phyloP scores from a whole-genome alignment of 805 yeast genomes.

The Ogataea degrootiae region DNA sequence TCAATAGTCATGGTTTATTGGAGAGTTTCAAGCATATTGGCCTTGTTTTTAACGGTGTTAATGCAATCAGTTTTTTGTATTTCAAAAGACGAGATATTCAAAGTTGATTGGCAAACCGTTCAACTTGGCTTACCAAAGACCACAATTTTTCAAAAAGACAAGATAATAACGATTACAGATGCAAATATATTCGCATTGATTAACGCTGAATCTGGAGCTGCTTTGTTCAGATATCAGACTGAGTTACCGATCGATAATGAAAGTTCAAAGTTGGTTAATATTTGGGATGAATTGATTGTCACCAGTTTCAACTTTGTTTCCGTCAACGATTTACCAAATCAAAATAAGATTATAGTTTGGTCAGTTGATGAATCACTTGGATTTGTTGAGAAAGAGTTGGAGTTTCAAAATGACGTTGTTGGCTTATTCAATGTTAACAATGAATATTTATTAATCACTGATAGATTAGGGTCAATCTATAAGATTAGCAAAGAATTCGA shows the following conservation, averaged over 20 bases:
- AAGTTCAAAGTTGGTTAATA: constrained; percentile 9
- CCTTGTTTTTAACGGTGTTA: constrained; percentile 3
- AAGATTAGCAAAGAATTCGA: constrained; percentile 4
- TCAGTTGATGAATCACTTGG: constrained; percentile 5
- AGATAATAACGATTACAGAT: constrained; percentile 24
- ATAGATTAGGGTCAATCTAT: constrained; percentile 5
- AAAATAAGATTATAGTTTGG: constrained; percentile 18
- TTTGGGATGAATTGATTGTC: constrained; percentile 9
- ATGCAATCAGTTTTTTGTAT: constrained; percentile 9
- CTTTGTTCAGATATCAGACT: constrained; percentile 29
- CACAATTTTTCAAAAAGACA: constrained; percentile 12
- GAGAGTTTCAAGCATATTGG: neutral
- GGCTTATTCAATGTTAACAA: constrained; percentile 7
- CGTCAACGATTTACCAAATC: neutral
- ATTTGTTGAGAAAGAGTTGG: constrained; percentile 15
- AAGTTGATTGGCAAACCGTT: constrained; percentile 49
- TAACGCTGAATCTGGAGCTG: constrained; percentile 21
- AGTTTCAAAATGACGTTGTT: constrained; percentile 8
- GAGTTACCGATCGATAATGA: constrained; percentile 5
- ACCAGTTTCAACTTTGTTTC: constrained; percentile 15
- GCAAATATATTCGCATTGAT: constrained; percentile 24
- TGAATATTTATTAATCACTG: constrained; percentile 7
- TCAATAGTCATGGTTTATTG: neutral
- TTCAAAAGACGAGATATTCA: constrained; percentile 47
- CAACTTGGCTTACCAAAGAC: constrained; percentile 37